A percentile compares a stretch with the other conserved stretches of the same genome.
These are phyloP conservation scores for Arachnomyces sp. DNA, from an alignment of 2,329 filamentous ascomycete species.

Conservation along the genomic window DNA sequence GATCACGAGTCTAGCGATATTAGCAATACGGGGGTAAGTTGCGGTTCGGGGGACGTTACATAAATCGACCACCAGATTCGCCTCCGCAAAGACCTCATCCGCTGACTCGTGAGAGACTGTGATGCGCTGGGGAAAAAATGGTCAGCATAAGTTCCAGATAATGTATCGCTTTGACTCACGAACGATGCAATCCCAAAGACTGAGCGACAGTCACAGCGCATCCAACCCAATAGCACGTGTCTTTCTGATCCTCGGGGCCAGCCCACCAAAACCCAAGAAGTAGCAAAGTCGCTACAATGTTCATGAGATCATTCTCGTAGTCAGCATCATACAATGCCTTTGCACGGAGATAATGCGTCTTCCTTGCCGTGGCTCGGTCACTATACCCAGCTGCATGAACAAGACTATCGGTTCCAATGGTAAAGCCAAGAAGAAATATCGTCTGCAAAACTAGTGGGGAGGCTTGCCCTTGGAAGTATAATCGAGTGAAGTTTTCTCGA, in stretches of 20 bases:
- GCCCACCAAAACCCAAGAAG: conserved; percentile 23
- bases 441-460: conserved; percentile 19
- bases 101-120: conserved; percentile 4
- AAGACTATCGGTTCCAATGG: conserved; percentile 15
- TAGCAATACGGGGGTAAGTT: conserved; percentile 5
- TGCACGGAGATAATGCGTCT: conserved; percentile 18
- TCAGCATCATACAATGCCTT: conserved; percentile 22
- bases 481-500: conserved; percentile 10
- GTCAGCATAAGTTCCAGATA: conserved; percentile 2
- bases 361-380: conserved; percentile 16
- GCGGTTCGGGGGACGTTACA: conserved; percentile 12
- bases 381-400: conserved; percentile 16
- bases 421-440: conserved; percentile 15
- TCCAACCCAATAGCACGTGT: conserved; percentile 21
- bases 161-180: conserved; percentile 9
- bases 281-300: conserved; percentile 15
- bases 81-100: conserved; percentile 9
- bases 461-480: conserved; percentile 8
- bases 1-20: conserved; percentile 13
- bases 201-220: conserved; percentile 19
- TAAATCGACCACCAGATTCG: conserved; percentile 19
- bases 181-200: conserved; percentile 19
- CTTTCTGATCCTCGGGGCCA: conserved; percentile 19
- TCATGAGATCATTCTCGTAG: conserved; percentile 18
- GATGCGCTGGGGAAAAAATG: conserved; percentile 9